Evolutionary conservation across 352 stramenopile genomes (phyloP).

Genomic region (Phytophthora macrochlamydospora): DNA sequence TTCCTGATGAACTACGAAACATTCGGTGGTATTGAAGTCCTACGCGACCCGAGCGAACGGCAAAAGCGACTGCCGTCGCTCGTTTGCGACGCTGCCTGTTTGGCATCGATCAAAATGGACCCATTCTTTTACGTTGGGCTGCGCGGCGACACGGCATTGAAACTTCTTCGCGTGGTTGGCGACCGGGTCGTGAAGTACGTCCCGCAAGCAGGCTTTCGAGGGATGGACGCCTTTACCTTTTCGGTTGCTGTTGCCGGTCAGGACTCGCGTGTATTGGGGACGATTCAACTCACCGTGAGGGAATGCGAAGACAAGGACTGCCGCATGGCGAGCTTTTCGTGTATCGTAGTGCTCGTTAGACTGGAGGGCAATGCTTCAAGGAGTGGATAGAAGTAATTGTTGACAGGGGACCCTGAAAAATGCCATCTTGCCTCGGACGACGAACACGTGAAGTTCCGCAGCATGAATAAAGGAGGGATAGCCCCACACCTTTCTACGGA

Average conservation of each 20-base stretch:
- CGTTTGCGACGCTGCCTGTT: constrained; percentile 55
- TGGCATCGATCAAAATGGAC: constrained; percentile 49
- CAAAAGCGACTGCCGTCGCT: constrained; percentile 55
- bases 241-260: constrained; percentile 49
- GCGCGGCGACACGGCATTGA: constrained; percentile 52
- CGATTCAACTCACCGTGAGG: constrained; percentile 58
- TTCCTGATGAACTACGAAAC: constrained; percentile 55
- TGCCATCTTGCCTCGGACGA: neutral
- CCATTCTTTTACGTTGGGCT: constrained; percentile 61
- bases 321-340: constrained; percentile 34
- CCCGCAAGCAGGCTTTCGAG: constrained; percentile 50
- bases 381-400: neutral
- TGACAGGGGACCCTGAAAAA: neutral
- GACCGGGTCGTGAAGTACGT: constrained; percentile 67
- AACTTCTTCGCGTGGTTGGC: constrained; percentile 43
- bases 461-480: too few relatives aligned
- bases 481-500: too few relatives aligned
- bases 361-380: neutral
- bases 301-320: constrained; percentile 59
- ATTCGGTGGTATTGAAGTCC: constrained; percentile 52
- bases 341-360: constrained; percentile 25
- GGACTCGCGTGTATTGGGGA: constrained; percentile 52
- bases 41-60: constrained; percentile 53
- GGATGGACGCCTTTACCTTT: constrained; percentile 66
- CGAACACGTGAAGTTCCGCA: neutral